Base-by-base conservation (phyloP, 805 yeast species). In the Lachancea nothofagi region DNA sequence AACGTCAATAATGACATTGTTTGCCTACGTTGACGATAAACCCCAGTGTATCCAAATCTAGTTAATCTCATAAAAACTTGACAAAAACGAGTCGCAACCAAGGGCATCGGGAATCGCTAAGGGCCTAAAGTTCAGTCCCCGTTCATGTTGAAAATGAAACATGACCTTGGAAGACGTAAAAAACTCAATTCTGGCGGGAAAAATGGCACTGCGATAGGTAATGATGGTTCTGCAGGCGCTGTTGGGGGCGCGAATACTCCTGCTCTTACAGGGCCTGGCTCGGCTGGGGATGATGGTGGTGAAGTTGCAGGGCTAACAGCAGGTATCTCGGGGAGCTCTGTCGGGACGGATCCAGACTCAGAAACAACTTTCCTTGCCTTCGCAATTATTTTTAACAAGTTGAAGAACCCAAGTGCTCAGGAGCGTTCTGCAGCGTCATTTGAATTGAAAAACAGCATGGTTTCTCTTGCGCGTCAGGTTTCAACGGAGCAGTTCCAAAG, bases 401-500 rank as follows among this genome's bases (percentile, higher is more conserved):
- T 69, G 37, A 62, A 63, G 45, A 64, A 69, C 38, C 48, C 61
- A 7, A 51, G 51, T 25, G 48, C 59, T 2, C 58, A 59, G 8
- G 69, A 65, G 33, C 56, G 70, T 27, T 37, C 53, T 5, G 58
- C 61, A 13, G 85, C 88, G 5, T 90, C 95, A 0, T 65, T 67
- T 15, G 93, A 85, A 49, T 69, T 90, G 38, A 70, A 83, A 33
- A 75, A 73, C 24, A 81, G 85, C 47, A 70, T 90, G 40, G 74
- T 78, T 5, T 71, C 84, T 0, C 73, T 84, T 9, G 83, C 93
- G 2, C 74, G 95, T 35, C 97, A 89, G 53, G 70, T 81, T 15
- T 78, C 93, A 0, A 71, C 84, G 1, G 96, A 88, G 57, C 90
- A 83, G 51, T 77, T 86, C 50, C 77, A 84, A 46, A 65, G 88